Conservation (phyloP, 805 yeast genomes). For the Monosporozyma servazzii region DNA sequence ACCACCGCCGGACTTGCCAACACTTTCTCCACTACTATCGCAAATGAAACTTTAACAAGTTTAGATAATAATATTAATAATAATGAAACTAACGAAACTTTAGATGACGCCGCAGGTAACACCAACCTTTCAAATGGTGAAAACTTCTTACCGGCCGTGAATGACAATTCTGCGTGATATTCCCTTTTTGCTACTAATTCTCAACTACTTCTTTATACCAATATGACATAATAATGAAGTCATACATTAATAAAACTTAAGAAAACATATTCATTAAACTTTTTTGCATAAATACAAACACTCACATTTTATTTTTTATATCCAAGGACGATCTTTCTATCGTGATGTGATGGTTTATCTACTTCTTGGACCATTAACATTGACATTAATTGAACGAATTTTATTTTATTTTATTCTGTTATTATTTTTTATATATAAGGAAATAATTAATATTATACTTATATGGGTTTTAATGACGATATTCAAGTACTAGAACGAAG, state of each 20-base stretch:
- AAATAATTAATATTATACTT: conserved; percentile 25
- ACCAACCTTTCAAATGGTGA: neutral
- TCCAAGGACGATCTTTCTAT: neutral
- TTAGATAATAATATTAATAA: neutral
- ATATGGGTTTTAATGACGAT: neutral
- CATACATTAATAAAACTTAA: neutral
- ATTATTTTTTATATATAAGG: conserved; percentile 20
- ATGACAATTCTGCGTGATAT: neutral
- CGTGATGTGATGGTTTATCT: neutral
- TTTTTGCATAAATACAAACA: neutral
- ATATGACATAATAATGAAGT: neutral
- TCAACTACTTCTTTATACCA: neutral
- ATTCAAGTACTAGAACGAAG: neutral
- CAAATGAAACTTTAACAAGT: neutral
- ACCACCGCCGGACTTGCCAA: neutral
- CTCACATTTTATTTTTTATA: neutral
- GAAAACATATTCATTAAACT: neutral
- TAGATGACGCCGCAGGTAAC: neutral
- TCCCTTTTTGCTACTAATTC: neutral
- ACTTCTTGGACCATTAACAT: neutral
- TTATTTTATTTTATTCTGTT: neutral
- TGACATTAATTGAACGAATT: neutral
- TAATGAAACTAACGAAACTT: neutral
- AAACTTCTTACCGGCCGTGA: neutral
- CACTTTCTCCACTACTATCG: neutral